Base-by-base conservation (phyloP, 2,329 filamentous ascomycete species). In the Periconia sp. region DNA sequence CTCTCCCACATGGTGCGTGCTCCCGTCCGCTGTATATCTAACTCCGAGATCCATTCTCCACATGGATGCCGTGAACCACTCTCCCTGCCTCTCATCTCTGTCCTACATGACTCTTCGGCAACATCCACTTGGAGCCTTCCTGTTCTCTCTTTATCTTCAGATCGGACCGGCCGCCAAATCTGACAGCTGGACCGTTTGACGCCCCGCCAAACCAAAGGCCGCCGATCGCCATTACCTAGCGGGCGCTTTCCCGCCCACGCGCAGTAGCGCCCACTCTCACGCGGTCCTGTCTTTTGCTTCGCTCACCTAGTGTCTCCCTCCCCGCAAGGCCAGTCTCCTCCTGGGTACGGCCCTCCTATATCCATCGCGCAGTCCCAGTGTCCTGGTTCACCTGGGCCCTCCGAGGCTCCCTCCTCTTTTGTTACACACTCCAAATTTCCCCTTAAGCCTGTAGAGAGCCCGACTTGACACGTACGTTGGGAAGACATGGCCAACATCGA, bases 1-100 rank as follows among this genome's bases (percentile, higher is more conserved):
- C 48, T 59, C 52, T 54, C 51, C 61, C 61, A 54, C 58, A 28
- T 66, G 64, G 64, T 66, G 52, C 62, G 66, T 69, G 65, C 65
- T 58, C 50, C 40, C 43, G 43, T 52, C 31, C 43, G 49, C 54
- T 31, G 33, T 57, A 56, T 60, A 57, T 56, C 44, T 53, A 43
- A 45, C 44, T 36, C 55, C 49, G 46, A 43, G 43, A 46, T 50
- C 59, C 53, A 45, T 56, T 46, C 56, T 61, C 63, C 60, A 63
- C 54, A 57, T 61, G 42, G 58, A 48, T 57, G 50, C 52, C 32
- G 17, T 34, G 36, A 28, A 19, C 51, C 45, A 42, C 11, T 15
- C 29, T 35, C 38, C 21, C 18, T 16, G 13, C 15, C 22, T 50
- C 46, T 41, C 36, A 38, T 46, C 45, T 44, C 39, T 47, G 47